phyloP scores from a whole-genome alignment of 169 alveolate species.

The Plasmodium adleri region DNA sequence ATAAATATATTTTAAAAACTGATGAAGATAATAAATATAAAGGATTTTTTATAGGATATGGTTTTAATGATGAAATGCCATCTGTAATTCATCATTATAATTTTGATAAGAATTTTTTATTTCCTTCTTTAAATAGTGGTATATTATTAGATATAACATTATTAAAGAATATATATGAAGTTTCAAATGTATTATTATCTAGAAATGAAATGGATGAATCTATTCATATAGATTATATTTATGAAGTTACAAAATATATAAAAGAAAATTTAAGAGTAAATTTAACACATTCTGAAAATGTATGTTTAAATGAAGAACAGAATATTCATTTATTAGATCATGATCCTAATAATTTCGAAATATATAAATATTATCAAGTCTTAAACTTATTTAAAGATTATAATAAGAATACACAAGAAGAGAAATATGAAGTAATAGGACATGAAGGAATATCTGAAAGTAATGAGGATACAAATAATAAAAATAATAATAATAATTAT shows the following conservation, averaged over 20 bases:
- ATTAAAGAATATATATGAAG: constrained; percentile 24
- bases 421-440: neutral
- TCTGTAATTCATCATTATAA: neutral
- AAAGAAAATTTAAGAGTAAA: constrained; percentile 17
- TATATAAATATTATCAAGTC: constrained; percentile 28
- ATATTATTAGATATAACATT: constrained; percentile 18
- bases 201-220: neutral
- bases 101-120: neutral
- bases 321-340: constrained; percentile 33
- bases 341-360: constrained; percentile 26
- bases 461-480: too few species aligned
- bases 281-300: constrained; percentile 39
- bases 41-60: constrained; percentile 34
- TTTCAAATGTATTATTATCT: neutral
- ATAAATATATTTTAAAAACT: constrained; percentile 4
- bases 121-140: constrained; percentile 53
- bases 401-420: neutral
- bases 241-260: constrained; percentile 21
- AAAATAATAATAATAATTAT: neutral
- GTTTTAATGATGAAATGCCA: constrained; percentile 1
- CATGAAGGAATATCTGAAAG: too few species aligned
- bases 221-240: constrained; percentile 19
- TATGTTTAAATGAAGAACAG: constrained; percentile 15
- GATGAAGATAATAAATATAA: constrained; percentile 2
- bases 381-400: constrained; percentile 17